These are phyloP conservation scores for Nicotiana obtusifolia DNA, from an alignment of 257 asterid species.

Conservation along the genomic window DNA sequence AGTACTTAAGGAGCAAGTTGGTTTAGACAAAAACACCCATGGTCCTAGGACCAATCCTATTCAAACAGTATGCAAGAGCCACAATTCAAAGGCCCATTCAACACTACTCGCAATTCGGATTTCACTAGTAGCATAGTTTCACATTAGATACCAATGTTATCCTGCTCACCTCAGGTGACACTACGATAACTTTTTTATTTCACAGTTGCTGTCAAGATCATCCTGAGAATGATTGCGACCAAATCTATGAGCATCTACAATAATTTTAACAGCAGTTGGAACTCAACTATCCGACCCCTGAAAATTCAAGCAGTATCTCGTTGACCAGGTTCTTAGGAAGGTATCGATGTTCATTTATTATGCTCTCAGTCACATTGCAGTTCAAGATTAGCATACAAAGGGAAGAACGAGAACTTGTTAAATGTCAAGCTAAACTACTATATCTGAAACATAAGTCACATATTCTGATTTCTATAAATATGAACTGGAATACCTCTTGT, in stretches of 20 bases:
- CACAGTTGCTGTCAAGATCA: not conserved
- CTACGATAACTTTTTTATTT: not conserved
- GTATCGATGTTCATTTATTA: not conserved
- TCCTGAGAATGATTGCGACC: not conserved
- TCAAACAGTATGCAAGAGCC: not conserved
- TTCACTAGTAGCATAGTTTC: not conserved
- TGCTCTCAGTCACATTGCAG: not conserved
- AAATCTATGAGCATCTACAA: not conserved
- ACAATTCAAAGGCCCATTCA: not conserved
- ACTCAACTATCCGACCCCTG: not conserved
- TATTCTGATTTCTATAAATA: not conserved
- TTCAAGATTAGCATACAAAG: not conserved
- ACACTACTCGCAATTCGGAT: not conserved
- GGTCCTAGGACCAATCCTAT: not conserved
- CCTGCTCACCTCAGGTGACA: not conserved
- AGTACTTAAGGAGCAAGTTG: not conserved
- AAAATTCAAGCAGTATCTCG: not conserved
- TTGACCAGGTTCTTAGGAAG: not conserved
- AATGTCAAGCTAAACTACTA: not conserved
- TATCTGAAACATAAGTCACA: not conserved
- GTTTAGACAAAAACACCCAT: not conserved
- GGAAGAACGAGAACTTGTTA: not conserved
- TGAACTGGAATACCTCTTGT: slow-evolving; percentile 43
- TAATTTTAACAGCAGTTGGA: not conserved
- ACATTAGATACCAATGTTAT: not conserved